Evolutionary conservation across 2,329 filamentous ascomycete species (phyloP).

Genomic region (Stachybotrys chartarum): DNA sequence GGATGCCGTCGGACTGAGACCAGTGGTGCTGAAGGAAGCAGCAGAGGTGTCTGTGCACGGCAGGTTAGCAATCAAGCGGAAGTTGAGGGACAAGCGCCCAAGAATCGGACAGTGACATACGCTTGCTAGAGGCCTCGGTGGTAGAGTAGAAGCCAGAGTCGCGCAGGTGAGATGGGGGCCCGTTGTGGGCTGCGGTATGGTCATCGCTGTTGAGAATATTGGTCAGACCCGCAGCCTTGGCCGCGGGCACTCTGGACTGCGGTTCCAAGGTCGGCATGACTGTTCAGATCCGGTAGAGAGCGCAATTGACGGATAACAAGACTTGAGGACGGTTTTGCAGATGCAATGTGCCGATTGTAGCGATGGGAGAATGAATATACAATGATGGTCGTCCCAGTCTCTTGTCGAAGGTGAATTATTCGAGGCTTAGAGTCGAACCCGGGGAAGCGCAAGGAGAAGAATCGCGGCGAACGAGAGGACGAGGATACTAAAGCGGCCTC

Average conservation of each 20-base stretch:
- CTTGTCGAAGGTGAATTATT: background rate
- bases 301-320: background rate
- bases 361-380: background rate
- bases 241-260: constrained; percentile 15
- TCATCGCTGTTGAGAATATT: constrained; percentile 32
- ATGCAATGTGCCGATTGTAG: background rate
- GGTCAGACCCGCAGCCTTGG: constrained; percentile 28
- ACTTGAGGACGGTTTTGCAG: background rate
- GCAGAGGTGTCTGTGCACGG: constrained; percentile 26
- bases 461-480: background rate
- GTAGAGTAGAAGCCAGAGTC: constrained; percentile 39
- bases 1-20: constrained; percentile 34
- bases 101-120: constrained; percentile 14
- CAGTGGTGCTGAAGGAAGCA: constrained; percentile 29
- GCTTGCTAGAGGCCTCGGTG: constrained; percentile 34
- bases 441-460: background rate
- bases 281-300: background rate
- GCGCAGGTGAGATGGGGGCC: constrained; percentile 24
- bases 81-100: constrained; percentile 6
- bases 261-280: constrained; percentile 17
- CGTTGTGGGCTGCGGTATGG: constrained; percentile 15
- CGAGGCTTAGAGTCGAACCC: background rate
- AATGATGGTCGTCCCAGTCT: constrained; percentile 2
- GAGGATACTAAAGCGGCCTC: background rate
- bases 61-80: constrained; percentile 8